phyloP scores from a whole-genome alignment of 306 rosid genomes.

The Cicer cuneatum region DNA sequence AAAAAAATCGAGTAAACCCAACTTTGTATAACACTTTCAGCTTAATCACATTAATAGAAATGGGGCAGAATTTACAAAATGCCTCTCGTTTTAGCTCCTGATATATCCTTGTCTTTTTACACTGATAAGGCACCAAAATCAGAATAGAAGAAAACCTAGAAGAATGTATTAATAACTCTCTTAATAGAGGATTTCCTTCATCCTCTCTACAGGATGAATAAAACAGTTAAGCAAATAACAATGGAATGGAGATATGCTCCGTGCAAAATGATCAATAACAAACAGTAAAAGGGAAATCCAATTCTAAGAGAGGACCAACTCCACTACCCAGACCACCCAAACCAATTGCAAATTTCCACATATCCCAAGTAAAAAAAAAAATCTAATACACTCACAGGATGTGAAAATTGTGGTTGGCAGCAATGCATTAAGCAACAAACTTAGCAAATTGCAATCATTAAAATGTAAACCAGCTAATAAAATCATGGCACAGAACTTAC shows the following conservation, averaged over 20 bases:
- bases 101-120: neutral
- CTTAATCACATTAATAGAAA: slow-evolving; percentile 27
- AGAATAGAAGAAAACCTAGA: slow-evolving; percentile 13
- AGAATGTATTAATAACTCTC: neutral
- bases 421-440: slow-evolving; percentile 39
- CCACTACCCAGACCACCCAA: neutral
- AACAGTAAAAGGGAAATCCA: neutral
- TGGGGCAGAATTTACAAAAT: slow-evolving; percentile 1
- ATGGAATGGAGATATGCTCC: neutral
- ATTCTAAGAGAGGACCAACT: neutral
- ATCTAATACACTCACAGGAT: slow-evolving; percentile 11
- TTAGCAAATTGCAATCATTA: slow-evolving; percentile 23
- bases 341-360: neutral
- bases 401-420: slow-evolving; percentile 34
- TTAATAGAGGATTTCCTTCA: neutral
- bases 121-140: neutral
- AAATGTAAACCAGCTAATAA: slow-evolving; percentile 39
- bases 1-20: slow-evolving; percentile 11
- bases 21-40: slow-evolving; percentile 19
- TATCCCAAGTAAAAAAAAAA: neutral
- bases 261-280: neutral
- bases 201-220: slow-evolving; percentile 5
- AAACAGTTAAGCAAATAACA: neutral
- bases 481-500: slow-evolving; percentile 67
- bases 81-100: slow-evolving; percentile 25